These are phyloP conservation scores for Fusarium sp. DNA, from an alignment of 2,329 filamentous ascomycete genomes.

Conservation along the genomic window DNA sequence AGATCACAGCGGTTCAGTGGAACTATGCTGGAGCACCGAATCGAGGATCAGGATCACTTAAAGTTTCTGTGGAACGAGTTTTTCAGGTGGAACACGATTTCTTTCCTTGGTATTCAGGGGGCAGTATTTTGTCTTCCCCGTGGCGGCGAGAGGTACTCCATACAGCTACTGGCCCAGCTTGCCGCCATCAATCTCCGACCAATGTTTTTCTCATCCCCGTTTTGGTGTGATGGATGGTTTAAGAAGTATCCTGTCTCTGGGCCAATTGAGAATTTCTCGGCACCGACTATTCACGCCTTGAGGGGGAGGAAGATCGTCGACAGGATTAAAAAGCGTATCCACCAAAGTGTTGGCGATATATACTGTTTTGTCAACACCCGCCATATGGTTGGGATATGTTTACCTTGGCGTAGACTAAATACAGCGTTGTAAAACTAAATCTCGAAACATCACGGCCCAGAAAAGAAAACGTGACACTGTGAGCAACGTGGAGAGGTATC, in stretches of 20 bases:
- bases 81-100: neutral
- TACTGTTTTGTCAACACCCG: neutral
- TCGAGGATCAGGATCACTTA: neutral
- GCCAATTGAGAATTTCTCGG: neutral
- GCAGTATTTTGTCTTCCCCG: neutral
- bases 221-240: constrained; percentile 6
- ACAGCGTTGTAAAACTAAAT: neutral
- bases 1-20: neutral
- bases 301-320: neutral
- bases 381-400: neutral
- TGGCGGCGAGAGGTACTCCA: neutral
- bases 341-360: neutral
- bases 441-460: neutral
- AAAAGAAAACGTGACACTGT: neutral
- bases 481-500: neutral
- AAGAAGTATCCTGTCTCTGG: neutral
- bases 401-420: too few species aligned
- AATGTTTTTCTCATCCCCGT: fast-evolving
- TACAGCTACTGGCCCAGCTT: neutral
- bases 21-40: neutral
- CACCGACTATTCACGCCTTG: neutral
- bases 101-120: neutral
- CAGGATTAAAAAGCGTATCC: neutral
- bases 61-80: neutral
- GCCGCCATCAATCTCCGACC: fast-evolving